Evolutionary conservation across 2,329 filamentous ascomycete genomes (phyloP).

Genomic region (Alternaria alternata): DNA sequence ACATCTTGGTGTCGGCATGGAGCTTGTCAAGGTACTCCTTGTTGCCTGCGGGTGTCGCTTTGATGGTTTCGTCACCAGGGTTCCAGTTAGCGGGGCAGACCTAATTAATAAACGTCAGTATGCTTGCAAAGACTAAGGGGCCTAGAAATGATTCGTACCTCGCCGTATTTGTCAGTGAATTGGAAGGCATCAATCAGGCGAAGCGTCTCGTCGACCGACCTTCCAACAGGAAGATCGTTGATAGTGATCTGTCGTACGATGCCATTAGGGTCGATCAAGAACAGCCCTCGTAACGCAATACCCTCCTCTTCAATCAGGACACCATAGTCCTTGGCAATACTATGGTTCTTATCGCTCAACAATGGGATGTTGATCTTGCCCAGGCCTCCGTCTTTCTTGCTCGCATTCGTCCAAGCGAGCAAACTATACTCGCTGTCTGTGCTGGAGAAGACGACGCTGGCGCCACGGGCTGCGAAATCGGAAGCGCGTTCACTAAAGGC

Average conservation of each 20-base stretch:
- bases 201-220: slow-evolving; percentile 70
- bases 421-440: slow-evolving; percentile 68
- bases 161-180: slow-evolving; percentile 55
- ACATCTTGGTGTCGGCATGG: slow-evolving; percentile 48
- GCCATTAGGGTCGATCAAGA: slow-evolving; percentile 72
- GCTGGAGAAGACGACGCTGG: slow-evolving; percentile 66
- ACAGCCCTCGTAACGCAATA: slow-evolving; percentile 69
- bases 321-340: slow-evolving; percentile 68
- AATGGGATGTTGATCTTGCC: slow-evolving; percentile 69
- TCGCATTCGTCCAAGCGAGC: slow-evolving; percentile 66
- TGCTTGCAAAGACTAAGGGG: background rate
- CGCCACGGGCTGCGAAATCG: slow-evolving; percentile 67
- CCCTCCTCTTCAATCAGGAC: slow-evolving; percentile 71
- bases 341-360: slow-evolving; percentile 68
- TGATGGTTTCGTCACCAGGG: slow-evolving; percentile 52
- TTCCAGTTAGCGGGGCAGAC: slow-evolving; percentile 56
- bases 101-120: slow-evolving; percentile 16
- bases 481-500: slow-evolving; percentile 69
- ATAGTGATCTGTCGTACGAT: slow-evolving; percentile 68
- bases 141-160: slow-evolving; percentile 27
- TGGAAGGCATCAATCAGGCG: slow-evolving; percentile 63
- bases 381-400: slow-evolving; percentile 68
- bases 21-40: slow-evolving; percentile 50
- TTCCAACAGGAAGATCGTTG: slow-evolving; percentile 71
- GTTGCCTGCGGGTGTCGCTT: slow-evolving; percentile 51